Evolutionary conservation across 1,284 basidiomycete genomes (phyloP), one percentile per base, ranked within the genome.

Genomic region (Macrocystidia cucumis): DNA sequence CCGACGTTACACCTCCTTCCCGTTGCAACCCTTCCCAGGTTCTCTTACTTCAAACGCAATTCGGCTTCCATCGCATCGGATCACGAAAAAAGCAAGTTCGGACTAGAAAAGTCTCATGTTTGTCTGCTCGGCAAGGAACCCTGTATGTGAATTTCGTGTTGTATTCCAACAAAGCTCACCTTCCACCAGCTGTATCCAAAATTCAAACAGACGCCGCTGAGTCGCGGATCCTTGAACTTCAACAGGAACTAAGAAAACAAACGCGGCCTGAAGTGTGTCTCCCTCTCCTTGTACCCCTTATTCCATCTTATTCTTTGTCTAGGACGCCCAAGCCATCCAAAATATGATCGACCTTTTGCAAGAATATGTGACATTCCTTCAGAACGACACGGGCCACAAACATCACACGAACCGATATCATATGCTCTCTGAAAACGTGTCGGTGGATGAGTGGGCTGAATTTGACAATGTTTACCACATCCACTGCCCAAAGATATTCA

Each of bases 391-490:
- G 75, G 32, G 56, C 60, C 24, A 59, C 21, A 17, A 55, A 49
- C 29, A 44, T 44, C 43, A 47, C 54, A 44, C 51, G 54, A 42
- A 56, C 54, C 4, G 62, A 34, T 82, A 82, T 44, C 68, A 77
- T 39, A 74, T 84, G 61, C 77, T 80, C 19, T 67, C 74, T 6
- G 77, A 82, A 47, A 69, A 72, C 26, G 68, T 79, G 40, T 69
- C 76, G 43, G 60, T 78, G 16, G 64, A 77, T 17, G 88, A 92
- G 50, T 86, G 86, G 75, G 73, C 73, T 1, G 75, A 81, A 46
- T 95, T 96, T 57, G 81, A 89, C 54, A 89, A 95, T 48, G 91
- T 93, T 13, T 88, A 91, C 52, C 86, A 96, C 50, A 71, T 93
- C 7, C 91, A 97, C 60, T 85, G 78, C 43, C 92, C 91, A 0